Percentiles rank a stretch among this genome's conserved stretches.
phyloP scores from a whole-genome alignment of 176 grass and related monocot genomes.

The Pontederia crassipes region DNA sequence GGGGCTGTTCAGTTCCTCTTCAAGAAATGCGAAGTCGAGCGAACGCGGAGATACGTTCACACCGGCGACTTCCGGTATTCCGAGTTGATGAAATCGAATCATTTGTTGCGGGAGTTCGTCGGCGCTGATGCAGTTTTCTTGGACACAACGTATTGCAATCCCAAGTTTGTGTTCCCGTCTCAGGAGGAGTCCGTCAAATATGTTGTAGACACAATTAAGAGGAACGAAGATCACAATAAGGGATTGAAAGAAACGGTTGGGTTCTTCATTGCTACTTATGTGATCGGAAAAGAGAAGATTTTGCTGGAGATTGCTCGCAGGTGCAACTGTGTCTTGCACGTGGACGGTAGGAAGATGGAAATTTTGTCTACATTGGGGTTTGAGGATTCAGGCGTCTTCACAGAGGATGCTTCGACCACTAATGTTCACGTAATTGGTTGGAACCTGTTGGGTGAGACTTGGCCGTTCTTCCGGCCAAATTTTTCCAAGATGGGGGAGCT shows the following conservation, averaged over 20 bases:
- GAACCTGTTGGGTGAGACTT: constrained; percentile 91
- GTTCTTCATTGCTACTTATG: constrained; percentile 72
- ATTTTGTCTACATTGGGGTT: constrained; percentile 53
- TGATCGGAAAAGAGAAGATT: constrained; percentile 88
- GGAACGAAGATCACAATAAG: constrained; percentile 36
- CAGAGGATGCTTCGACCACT: constrained; percentile 39
- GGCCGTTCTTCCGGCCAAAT: constrained; percentile 81
- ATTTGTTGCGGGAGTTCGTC: constrained; percentile 53
- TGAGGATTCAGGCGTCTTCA: constrained; percentile 51
- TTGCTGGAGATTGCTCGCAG: constrained; percentile 64
- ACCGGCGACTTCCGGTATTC: constrained; percentile 69
- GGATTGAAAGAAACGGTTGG: constrained; percentile 35
- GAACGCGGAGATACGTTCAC: constrained; percentile 51
- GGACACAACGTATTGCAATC: constrained; percentile 88
- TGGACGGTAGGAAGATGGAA: constrained; percentile 69
- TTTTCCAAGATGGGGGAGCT: constrained; percentile 91
- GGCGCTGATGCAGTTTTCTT: constrained; percentile 66
- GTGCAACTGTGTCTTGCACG: constrained; percentile 61
- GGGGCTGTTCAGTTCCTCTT: constrained; percentile 90
- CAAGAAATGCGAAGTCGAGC: constrained; percentile 13
- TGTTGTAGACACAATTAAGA: constrained; percentile 42
- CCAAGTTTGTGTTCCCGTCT: constrained; percentile 64
- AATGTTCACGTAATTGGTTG: constrained; percentile 66
- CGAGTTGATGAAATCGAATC: constrained; percentile 51
- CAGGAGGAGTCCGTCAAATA: constrained; percentile 78